Base-by-base conservation (phyloP, 1,284 basidiomycete genomes). In the Afroboletus lepidellus region DNA sequence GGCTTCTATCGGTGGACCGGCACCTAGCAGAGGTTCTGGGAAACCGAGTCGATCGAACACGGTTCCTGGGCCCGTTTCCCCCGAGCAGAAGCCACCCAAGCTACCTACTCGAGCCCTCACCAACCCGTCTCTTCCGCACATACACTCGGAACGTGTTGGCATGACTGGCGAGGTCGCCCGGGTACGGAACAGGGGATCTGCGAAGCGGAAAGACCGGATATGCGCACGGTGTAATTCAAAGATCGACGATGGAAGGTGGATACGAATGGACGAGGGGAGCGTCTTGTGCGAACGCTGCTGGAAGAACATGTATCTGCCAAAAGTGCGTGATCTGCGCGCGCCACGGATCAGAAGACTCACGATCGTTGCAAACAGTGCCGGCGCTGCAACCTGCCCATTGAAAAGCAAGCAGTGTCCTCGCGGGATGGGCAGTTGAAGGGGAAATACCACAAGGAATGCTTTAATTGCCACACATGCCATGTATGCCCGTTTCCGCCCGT, bases 221-320 rank as follows among this genome's bases (percentile, higher is more conserved):
- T 95, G 92, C 63, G 73, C 83, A 41, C 79, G 82, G 57, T 94
- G 92, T 68, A 71, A 77, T 51, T 79, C 77, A 64, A 71, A 62
- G 52, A 87, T 94, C 49, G 85, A 87, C 36, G 87, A 92, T 59
- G 87, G 86, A 55, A 76, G 87, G 58, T 94, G 89, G 88, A 82
- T 92, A 56, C 75, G 77, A 59, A 80, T 89, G 65, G 91, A 94
- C 60, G 82, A 79, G 21, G 90, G 87, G 47, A 83, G 77, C 15
- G 80, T 87, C 32, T 72, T 95, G 56, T 95, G 92, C 69, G 93
- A 93, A 65, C 72, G 71, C 59, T 94, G 92, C 69, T 95, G 92
- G 92, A 94, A 94, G 77, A 85, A 90, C 64, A 88, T 94, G 84
- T 95, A 95, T 74, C 70, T 95, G 58, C 92, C 92, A 51, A 92